These are phyloP conservation scores for Francoa sonchifolia DNA, from an alignment of 441 rosid genomes.

Conservation along the genomic window DNA sequence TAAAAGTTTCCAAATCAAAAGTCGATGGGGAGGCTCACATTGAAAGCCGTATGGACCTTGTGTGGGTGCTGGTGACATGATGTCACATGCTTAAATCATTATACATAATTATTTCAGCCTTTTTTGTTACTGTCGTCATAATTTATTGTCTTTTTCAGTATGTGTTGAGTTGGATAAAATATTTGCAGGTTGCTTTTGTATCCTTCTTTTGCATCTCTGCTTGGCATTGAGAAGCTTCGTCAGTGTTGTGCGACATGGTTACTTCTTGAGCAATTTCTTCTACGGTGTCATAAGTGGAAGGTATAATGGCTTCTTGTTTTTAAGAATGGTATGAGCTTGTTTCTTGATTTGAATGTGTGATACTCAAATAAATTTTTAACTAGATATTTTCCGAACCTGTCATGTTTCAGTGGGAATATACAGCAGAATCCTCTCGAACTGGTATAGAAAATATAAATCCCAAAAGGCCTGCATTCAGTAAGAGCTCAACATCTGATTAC, in stretches of 20 bases:
- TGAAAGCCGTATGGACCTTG: slow-evolving; percentile 83
- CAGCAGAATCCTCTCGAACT: slow-evolving; percentile 57
- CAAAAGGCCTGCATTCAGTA: slow-evolving; percentile 31
- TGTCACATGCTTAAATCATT: slow-evolving; percentile 1
- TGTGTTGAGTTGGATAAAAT: slow-evolving; percentile 14
- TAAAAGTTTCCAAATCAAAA: slow-evolving; percentile 30
- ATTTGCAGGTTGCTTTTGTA: slow-evolving; percentile 69
- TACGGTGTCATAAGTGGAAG: slow-evolving; percentile 84
- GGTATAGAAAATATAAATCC: slow-evolving; percentile 31
- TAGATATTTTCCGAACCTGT: slow-evolving; percentile 23
- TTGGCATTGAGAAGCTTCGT: slow-evolving; percentile 91
- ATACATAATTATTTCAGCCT: neutral
- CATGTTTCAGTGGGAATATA: slow-evolving; percentile 77
- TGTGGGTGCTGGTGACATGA: slow-evolving; percentile 47
- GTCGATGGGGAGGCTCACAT: slow-evolving; percentile 46
- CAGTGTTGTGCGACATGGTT: slow-evolving; percentile 91
- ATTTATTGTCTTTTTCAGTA: slow-evolving; percentile 6
- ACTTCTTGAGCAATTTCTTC: slow-evolving; percentile 86
- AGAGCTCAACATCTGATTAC: slow-evolving; percentile 45
- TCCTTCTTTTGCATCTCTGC: slow-evolving; percentile 82
- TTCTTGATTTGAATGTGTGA: slow-evolving; percentile 2
- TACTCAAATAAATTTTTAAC: slow-evolving; percentile 4
- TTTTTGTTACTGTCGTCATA: neutral
- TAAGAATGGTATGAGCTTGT: slow-evolving; percentile 10
- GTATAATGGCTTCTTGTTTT: slow-evolving; percentile 24